Evolutionary conservation across 1,139 yeast species (phyloP).

Genomic region (Torulaspora globosa): DNA sequence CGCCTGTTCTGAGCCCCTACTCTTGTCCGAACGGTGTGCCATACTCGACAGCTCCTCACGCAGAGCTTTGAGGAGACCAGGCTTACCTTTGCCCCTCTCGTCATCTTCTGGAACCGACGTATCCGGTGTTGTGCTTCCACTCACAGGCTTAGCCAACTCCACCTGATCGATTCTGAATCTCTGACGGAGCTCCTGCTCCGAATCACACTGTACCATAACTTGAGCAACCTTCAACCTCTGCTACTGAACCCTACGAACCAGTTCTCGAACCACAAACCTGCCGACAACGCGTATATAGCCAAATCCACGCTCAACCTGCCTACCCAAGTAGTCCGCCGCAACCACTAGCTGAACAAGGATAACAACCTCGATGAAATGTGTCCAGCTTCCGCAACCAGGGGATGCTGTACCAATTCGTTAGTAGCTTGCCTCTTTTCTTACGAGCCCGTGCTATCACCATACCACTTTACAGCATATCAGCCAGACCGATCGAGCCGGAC

Average conservation of each 20-base stretch:
- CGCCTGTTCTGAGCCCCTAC: background rate
- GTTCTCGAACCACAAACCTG: conserved; percentile 1
- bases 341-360: background rate
- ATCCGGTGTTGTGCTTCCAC: conserved; percentile 8
- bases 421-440: background rate
- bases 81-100: conserved; percentile 1
- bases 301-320: background rate
- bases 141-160: conserved; percentile 6
- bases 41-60: conserved; percentile 6
- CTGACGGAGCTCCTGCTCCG: conserved; percentile 9
- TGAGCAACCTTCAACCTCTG: background rate
- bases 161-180: conserved; percentile 5
- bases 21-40: conserved; percentile 1
- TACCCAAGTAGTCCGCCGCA: background rate
- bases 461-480: background rate
- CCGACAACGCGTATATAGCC: conserved; percentile 1
- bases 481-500: no score
- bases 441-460: background rate
- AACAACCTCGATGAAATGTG: background rate
- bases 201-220: conserved; percentile 3
- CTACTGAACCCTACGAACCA: background rate
- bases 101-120: conserved; percentile 7
- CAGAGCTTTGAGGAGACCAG: conserved; percentile 2
- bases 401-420: background rate
- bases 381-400: background rate